Base-by-base conservation (phyloP, 371 early-diverging fungal genomes). In the Ecytonucleospora hepatopenaei region DNA sequence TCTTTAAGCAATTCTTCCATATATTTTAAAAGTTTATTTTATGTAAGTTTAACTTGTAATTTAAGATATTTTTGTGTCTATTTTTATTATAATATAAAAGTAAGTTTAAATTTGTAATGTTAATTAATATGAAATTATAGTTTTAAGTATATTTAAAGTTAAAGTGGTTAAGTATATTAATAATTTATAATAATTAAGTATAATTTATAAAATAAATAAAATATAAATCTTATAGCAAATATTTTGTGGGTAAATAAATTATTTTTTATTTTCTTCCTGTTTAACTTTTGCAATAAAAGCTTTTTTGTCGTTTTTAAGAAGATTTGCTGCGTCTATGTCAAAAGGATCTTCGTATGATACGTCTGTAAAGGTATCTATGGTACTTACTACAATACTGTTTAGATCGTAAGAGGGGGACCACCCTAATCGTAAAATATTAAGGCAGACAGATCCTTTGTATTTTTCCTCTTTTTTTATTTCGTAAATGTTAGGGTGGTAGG, bases 401-500 rank as follows among this genome's bases (percentile, higher is more conserved):
- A 80, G 1, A 1, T 71, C 69, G 47, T 67, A 68, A 3, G 51
- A 53, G 27, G 71, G 62, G 16, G 30, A 65, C 80, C 80, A 80
- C 19, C 72, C 69, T 4, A 68, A 56, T 60, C 80, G 64, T 30
- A 77, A 48, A 34, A 80, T 71, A 23, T 77, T 69, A 48, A 80
- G 40, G 53, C 80, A 80, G 1, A 75, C 65, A 48, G 69, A 54
- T 19, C 72, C 69, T 27, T 72, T 54, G 26, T 30, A 23, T n/a
- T n/a, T n/a, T n/a, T n/a, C n/a, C n/a, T n/a, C n/a, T n/a, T n/a
- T n/a, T n/a, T n/a, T n/a, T n/a, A n/a, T n/a, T 40, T 40, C 40
- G 48, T 79, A 74, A 28, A 80, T 75, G 27, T 73, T 75, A 0
- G 80, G 80, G 63, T 80, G 80, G 21, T 68, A 71, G 24, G 74